Percentiles rank a stretch among this genome's conserved stretches.
phyloP scores from a whole-genome alignment of 805 yeast species.

The Lachancea sp. region DNA sequence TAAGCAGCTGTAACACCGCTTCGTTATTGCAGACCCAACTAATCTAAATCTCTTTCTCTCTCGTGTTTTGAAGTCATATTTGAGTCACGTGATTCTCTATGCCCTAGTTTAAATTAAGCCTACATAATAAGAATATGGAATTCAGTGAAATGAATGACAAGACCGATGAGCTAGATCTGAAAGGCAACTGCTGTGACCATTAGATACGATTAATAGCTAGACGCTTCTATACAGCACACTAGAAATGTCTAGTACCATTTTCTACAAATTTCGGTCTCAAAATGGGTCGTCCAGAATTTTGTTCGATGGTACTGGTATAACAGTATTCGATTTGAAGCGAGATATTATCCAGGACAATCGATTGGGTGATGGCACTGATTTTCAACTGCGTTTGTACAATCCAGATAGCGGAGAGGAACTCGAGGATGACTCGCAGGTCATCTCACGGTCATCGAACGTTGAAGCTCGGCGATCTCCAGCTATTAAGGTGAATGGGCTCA shows the following conservation, averaged over 20 bases:
- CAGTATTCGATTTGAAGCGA: conserved; percentile 88
- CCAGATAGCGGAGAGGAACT: conserved; percentile 71
- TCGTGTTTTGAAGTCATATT: not conserved
- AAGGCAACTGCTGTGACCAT: not conserved
- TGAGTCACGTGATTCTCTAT: too few species aligned
- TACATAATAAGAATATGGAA: too few species aligned
- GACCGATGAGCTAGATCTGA: not conserved
- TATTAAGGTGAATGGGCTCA: conserved; percentile 29
- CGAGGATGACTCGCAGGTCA: conserved; percentile 82
- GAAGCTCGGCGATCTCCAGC: conserved; percentile 77
- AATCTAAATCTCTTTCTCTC: too few species aligned
- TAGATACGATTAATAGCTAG: not conserved
- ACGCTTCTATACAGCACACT: not conserved
- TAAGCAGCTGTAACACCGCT: too few species aligned
- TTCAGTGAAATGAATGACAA: too few species aligned
- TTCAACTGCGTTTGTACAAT: conserved; percentile 66
- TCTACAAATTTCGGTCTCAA: conserved; percentile 81
- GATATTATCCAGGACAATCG: conserved; percentile 80
- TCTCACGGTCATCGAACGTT: conserved; percentile 83
- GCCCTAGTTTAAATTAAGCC: too few species aligned
- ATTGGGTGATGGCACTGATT: conserved; percentile 77
- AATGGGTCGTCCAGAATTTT: conserved; percentile 68
- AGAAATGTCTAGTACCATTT: conserved; percentile 80
- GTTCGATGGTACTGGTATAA: conserved; percentile 95
- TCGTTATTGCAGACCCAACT: too few species aligned